Base-by-base conservation (phyloP, 2,329 filamentous ascomycete genomes). In the Talaromyces funiculosus region DNA sequence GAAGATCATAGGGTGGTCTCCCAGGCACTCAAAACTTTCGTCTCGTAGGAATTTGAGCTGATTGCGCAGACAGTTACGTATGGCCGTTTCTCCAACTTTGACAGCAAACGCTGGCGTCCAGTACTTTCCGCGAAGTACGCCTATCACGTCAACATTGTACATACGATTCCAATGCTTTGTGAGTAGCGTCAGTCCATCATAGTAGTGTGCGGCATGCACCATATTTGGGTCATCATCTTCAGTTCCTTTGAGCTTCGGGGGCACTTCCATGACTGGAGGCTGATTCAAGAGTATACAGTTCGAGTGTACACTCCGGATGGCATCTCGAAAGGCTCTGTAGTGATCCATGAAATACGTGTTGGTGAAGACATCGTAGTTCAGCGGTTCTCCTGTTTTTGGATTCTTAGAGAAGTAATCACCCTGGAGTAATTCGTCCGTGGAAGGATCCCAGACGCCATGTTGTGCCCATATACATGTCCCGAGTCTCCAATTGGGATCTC, bases 391-490 rank as follows among this genome's bases (percentile, higher is more conserved):
- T 1, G 87, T 92, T 16, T 78, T 80, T 0, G 92, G 92, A 63
- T 90, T 86, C 67, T 87, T 90, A 8, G 86, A 82, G 69, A 99
- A 99, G 74, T 97, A 97, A 72, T 96, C 86, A 68, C 92, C 95
- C 66, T 84, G 85, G 61, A 96, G 74, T 4, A 99, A 77, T 0
- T 83, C 85, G 71, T 97, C 92, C 2, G 84, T 89, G 3, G 80
- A 78, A 5, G 89, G 87, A 70, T 99, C 91, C 94, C 94, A 99
- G 5, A 99, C 86, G 1, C 92, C 93, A 73, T 99, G 92, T 70
- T 97, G 93, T 3, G 94, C 93, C 94, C 94, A 99, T 42, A 99
- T 74, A 69, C 94, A 97, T 74, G 95, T 86, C n/a, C 94, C 94
- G 18, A 99, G 78, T 72, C 88, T 92, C 94, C 94, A 99, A 7